A percentile compares a stretch with the other conserved stretches of the same genome.
Conservation (phyloP, 139 green algal species). For the Chlamydomonas sp. region DNA sequence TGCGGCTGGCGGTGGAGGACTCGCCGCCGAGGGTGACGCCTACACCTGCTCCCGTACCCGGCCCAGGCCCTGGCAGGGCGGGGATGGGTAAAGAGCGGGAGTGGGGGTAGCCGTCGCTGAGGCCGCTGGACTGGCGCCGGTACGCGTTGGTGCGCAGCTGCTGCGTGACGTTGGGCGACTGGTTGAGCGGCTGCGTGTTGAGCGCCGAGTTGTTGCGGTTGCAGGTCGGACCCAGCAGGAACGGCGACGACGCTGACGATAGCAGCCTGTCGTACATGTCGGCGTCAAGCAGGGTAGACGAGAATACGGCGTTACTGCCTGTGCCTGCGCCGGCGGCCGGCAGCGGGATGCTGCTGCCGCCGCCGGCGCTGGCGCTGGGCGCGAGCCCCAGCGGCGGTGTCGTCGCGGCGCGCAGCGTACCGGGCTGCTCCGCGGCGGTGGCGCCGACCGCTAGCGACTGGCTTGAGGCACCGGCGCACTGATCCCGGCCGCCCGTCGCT, state of each 20-base stretch:
- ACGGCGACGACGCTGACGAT: slow-evolving; percentile 25
- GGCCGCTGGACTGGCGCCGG: too few species aligned
- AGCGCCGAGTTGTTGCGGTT: background rate
- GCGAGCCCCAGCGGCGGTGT: background rate
- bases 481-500: too few species aligned
- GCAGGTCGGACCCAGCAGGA: background rate
- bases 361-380: background rate
- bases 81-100: too few species aligned
- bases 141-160: background rate
- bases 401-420: background rate
- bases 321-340: too few species aligned
- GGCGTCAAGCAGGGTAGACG: slow-evolving; percentile 1
- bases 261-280: slow-evolving; percentile 35
- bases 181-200: background rate
- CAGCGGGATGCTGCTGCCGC: too few species aligned
- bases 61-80: too few species aligned
- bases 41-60: too few species aligned
- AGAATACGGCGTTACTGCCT: background rate
- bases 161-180: background rate
- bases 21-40: too few species aligned
- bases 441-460: background rate
- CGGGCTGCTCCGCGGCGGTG: background rate
- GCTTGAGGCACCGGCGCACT: too few species aligned
- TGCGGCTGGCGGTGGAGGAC: too few species aligned
- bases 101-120: too few species aligned